Evolutionary conservation across 345 rosid genomes (phyloP), one percentile per base, ranked within the genome.

Genomic region (Raphanus sativus): DNA sequence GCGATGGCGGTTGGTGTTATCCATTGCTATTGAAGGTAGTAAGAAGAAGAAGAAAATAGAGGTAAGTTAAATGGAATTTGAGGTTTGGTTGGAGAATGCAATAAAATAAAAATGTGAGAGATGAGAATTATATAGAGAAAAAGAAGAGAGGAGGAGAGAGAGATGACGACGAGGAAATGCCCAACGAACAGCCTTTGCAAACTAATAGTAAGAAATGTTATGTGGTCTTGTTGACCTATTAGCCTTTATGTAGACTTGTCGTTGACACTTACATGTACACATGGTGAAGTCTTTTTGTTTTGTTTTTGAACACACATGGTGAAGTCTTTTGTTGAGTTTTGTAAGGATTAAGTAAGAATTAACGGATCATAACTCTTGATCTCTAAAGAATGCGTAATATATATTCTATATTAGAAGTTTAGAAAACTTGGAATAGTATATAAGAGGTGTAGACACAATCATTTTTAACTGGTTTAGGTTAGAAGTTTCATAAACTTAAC

Each of bases 221-320:
- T 63, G 75, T 62, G 78, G 82, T 79, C 67, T 68, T 69, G 79
- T 79, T 79, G 82, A 74, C 82, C 75, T 74, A 28, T 63, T 55
- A 69, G 52, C 67, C 30, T 69, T 74, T 74, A 54, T 74, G 75
- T 48, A 79, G 82, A 79, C 79, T 79, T 74, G 82, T 79, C 33
- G 82, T 79, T 79, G 82, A 79, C 78, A 79, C 55, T 48, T 48
- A 48, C 54, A 48, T 48, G 17, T 13, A n/a, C 68, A 52, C 70
- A 66, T 59, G 62, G 81, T 59, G 25, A 58, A 34, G 28, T 61
- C 64, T 36, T 72, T 73, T 66, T 40, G 38, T 34, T 34, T 32
- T 32, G 34, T 32, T 32, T 34, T 34, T 34, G 8, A 34, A 6
- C 8, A 34, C 38, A 34, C 38, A 34, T 34, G 40, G 40, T 34